A percentile compares a stretch with the other conserved stretches of the same genome.
Conservation (phyloP, 441 rosid species). For the Jatropha podagrica region DNA sequence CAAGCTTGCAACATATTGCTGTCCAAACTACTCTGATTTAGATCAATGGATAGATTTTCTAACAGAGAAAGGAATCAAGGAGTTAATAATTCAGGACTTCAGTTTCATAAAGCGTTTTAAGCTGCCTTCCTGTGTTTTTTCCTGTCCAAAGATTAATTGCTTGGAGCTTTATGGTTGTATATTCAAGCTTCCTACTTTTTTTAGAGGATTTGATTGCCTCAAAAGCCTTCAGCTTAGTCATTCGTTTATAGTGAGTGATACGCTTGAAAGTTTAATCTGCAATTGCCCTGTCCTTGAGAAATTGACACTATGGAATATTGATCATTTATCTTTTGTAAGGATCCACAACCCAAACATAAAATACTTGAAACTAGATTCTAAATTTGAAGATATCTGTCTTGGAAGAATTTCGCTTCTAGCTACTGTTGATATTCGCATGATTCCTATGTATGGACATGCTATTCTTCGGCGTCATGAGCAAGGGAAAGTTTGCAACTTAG, state of each 20-base stretch:
- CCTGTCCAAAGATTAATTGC: conserved; percentile 25
- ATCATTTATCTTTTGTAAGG: conserved; percentile 27
- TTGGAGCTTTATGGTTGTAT: conserved; percentile 29
- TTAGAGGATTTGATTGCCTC: conserved; percentile 36
- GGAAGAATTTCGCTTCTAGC: conserved; percentile 20
- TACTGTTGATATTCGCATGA: conserved; percentile 32
- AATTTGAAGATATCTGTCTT: conserved; percentile 34
- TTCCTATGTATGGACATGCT: conserved; percentile 19
- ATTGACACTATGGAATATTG: conserved; percentile 24
- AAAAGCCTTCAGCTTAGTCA: conserved; percentile 22
- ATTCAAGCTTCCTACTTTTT: conserved; percentile 29
- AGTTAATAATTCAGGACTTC: conserved; percentile 22
- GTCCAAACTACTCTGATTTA: conserved; percentile 23
- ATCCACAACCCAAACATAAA: conserved; percentile 30
- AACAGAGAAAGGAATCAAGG: conserved; percentile 22
- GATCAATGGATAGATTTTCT: conserved; percentile 29
- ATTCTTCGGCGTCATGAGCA: background rate
- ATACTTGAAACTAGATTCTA: conserved; percentile 33
- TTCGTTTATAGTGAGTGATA: conserved; percentile 17
- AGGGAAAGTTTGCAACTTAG: conserved; percentile 21
- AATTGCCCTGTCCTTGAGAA: conserved; percentile 32
- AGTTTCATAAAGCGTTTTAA: conserved; percentile 22
- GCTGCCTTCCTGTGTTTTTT: conserved; percentile 31
- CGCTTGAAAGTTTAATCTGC: conserved; percentile 30
- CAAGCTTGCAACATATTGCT: conserved; percentile 26